phyloP scores from a whole-genome alignment of 2,329 filamentous ascomycete genomes.

The Pestalotiopsis sp. region DNA sequence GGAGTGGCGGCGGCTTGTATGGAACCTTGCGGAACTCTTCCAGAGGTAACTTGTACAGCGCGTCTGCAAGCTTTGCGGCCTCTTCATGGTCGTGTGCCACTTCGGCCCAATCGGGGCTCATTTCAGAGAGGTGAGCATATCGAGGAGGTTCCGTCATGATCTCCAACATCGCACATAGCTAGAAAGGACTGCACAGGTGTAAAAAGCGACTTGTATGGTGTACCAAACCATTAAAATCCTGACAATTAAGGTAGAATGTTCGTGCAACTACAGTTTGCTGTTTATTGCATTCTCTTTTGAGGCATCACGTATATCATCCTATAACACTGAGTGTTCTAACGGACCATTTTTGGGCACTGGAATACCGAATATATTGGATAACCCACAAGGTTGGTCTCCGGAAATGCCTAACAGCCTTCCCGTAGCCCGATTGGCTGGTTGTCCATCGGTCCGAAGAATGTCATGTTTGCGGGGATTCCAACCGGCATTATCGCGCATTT shows the following conservation, averaged over 20 bases:
- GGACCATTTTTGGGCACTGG: too few species aligned
- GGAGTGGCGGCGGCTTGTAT: background rate
- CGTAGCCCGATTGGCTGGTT: background rate
- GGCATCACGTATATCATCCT: too few species aligned
- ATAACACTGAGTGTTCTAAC: too few species aligned
- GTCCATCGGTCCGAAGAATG: background rate
- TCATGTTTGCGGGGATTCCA: too few species aligned
- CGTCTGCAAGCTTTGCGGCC: background rate
- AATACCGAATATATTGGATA: background rate
- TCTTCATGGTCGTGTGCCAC: conserved; percentile 1
- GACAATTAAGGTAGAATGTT: too few species aligned
- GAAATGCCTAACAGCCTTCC: background rate
- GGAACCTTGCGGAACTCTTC: conserved; percentile 4
- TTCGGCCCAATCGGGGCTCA: background rate
- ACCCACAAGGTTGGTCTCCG: too few species aligned
- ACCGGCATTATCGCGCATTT: too few species aligned
- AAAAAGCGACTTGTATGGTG: too few species aligned
- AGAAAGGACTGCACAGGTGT: background rate
- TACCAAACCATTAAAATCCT: too few species aligned
- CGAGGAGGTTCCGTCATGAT: background rate
- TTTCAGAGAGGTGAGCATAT: background rate
- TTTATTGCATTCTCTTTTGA: too few species aligned
- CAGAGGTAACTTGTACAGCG: background rate
- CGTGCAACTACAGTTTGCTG: too few species aligned
- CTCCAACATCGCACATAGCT: background rate